Evolutionary conservation across 805 yeast species (phyloP).

Genomic region (Trichomonascus vanleenenianus): DNA sequence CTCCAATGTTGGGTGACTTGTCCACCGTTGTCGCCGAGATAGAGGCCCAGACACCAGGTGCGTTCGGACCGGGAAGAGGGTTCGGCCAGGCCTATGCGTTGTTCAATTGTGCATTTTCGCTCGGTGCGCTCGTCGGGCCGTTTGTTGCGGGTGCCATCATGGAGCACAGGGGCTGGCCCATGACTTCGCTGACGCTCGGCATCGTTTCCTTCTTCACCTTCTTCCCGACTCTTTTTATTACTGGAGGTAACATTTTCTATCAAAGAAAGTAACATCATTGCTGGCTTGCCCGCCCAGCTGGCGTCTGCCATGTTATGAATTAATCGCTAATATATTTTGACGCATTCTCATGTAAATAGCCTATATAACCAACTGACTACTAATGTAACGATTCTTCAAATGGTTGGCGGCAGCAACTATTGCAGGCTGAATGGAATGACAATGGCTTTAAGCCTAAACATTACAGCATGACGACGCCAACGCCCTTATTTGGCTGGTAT

Average conservation of each 20-base stretch:
- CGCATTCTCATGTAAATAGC: too few species aligned
- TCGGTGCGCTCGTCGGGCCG: slow-evolving; percentile 29
- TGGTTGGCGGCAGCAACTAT: too few species aligned
- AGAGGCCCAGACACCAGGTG: slow-evolving; percentile 23
- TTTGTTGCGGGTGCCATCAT: slow-evolving; percentile 24
- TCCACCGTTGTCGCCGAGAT: slow-evolving; percentile 17
- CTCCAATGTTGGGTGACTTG: slow-evolving; percentile 26
- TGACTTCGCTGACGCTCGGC: slow-evolving; percentile 17
- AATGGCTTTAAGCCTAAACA: too few species aligned
- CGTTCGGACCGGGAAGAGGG: slow-evolving; percentile 26
- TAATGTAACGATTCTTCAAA: too few species aligned
- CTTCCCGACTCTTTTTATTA: slow-evolving; percentile 21
- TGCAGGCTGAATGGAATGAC: too few species aligned
- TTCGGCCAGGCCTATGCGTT: slow-evolving; percentile 29
- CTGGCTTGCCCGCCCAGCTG: too few species aligned
- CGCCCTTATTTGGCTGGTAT: slow-evolving; percentile 56
- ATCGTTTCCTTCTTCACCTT: slow-evolving; percentile 14
- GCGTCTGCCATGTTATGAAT: too few species aligned
- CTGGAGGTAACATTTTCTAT: slow-evolving; percentile 17
- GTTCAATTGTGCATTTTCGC: slow-evolving; percentile 27
- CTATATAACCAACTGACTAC: too few species aligned
- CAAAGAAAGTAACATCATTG: neutral
- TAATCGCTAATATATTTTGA: too few species aligned
- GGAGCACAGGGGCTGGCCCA: slow-evolving; percentile 21
- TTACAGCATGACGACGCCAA: slow-evolving; percentile 83